These are phyloP conservation scores for Ensete glaucum DNA, from an alignment of 176 grass and related monocot genomes.

Conservation along the genomic window DNA sequence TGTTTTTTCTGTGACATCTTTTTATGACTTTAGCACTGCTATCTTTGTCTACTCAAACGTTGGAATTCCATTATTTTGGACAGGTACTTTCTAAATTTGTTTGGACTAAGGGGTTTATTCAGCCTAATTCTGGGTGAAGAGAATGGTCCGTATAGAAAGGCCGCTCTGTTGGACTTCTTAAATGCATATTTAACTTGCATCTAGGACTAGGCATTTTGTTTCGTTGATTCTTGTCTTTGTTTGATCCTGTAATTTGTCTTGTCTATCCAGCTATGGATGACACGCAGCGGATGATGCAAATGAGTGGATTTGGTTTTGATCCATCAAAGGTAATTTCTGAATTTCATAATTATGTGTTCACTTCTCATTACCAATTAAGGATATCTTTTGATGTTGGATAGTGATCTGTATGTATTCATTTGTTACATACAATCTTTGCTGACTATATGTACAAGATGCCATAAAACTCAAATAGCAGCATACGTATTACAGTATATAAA, in stretches of 20 bases:
- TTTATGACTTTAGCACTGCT: neutral
- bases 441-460: neutral
- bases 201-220: neutral
- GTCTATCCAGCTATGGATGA: constrained; percentile 67
- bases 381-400: neutral
- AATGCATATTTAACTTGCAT: neutral
- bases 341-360: neutral
- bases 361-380: neutral
- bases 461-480: too few relatives aligned
- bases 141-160: constrained; percentile 51
- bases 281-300: constrained; percentile 93
- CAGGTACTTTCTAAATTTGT: constrained; percentile 99
- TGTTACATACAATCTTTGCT: neutral
- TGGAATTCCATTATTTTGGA: constrained; percentile 24
- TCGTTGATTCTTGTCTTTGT: constrained; percentile 1
- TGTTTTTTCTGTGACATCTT: neutral
- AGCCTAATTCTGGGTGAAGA: constrained; percentile 97
- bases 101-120: constrained; percentile 95
- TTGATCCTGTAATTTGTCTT: constrained; percentile 2
- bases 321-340: constrained; percentile 49
- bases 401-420: neutral
- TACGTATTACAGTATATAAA: too few relatives aligned
- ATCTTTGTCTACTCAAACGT: constrained; percentile 10
- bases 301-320: constrained; percentile 84
- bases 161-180: neutral